Conservation (phyloP, 352 stramenopile genomes). For the Thraustochytrium sp. region DNA sequence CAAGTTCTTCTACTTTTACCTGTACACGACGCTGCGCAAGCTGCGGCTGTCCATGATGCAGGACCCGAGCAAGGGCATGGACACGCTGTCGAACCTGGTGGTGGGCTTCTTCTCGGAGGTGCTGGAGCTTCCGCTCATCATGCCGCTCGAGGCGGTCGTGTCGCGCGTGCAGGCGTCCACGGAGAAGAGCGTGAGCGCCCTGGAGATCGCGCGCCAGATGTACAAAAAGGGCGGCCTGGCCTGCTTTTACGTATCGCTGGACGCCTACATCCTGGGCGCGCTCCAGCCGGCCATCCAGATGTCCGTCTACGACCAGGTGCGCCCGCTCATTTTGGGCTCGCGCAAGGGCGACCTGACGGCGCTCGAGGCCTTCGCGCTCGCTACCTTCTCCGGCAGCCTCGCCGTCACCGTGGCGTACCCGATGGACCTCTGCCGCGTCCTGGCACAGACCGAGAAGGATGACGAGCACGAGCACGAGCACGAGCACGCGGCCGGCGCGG, state of each 20-base stretch:
- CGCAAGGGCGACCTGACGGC: not conserved
- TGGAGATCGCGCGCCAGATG: constrained; percentile 24
- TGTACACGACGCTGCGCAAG: constrained; percentile 29
- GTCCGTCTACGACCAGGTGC: constrained; percentile 17
- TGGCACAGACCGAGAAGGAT: not conserved
- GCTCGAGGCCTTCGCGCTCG: constrained; percentile 14
- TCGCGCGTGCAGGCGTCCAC: constrained; percentile 22
- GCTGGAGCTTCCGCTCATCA: constrained; percentile 22
- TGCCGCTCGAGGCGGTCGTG: constrained; percentile 33
- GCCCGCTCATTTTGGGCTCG: not conserved
- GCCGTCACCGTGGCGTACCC: constrained; percentile 23
- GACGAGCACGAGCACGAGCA: not conserved
- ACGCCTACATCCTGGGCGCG: constrained; percentile 27
- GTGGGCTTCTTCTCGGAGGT: constrained; percentile 36
- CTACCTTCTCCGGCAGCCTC: not conserved
- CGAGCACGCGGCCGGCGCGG: no score
- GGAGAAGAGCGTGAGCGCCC: not conserved
- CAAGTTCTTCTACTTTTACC: constrained; percentile 44
- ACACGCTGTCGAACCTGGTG: constrained; percentile 32
- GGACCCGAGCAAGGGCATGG: not conserved
- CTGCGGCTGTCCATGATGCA: not conserved
- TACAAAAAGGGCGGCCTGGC: constrained; percentile 27
- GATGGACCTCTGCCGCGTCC: constrained; percentile 18
- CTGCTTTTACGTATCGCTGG: constrained; percentile 28
- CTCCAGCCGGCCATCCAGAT: constrained; percentile 36